phyloP scores from a whole-genome alignment of 1,284 basidiomycete species.

The Cryptococcus maquisensis region DNA sequence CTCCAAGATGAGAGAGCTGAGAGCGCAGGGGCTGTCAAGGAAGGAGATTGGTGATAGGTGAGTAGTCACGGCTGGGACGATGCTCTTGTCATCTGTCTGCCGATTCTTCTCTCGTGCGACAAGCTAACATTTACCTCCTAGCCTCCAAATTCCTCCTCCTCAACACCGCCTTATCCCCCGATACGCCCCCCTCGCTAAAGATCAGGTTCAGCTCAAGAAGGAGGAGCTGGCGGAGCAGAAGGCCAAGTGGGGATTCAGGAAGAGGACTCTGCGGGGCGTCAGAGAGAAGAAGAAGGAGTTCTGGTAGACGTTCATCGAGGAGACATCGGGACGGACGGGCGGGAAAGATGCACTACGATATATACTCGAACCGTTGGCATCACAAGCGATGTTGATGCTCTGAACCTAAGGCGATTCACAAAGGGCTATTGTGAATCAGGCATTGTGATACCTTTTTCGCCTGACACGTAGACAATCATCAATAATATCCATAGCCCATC shows the following conservation, averaged over 20 bases:
- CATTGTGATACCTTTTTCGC: too few species aligned
- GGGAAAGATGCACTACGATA: not conserved
- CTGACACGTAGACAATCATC: too few species aligned
- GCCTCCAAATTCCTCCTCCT: constrained; percentile 23
- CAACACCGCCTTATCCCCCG: constrained; percentile 33
- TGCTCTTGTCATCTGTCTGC: not conserved
- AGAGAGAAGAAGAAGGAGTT: constrained; percentile 40
- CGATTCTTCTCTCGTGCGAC: not conserved
- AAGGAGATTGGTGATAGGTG: constrained; percentile 35
- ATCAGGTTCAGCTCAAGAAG: constrained; percentile 2
- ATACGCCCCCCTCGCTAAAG: constrained; percentile 28
- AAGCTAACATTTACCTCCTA: not conserved
- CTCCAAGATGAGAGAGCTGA: constrained; percentile 27
- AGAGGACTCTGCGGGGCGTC: constrained; percentile 30
- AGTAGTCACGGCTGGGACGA: constrained; percentile 11
- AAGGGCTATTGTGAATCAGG: not conserved
- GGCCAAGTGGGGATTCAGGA: constrained; percentile 36
- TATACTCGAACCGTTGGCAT: too few species aligned
- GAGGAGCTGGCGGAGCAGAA: constrained; percentile 21
- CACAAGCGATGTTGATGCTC: not conserved
- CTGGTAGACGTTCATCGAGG: constrained; percentile 32
- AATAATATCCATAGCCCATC: too few species aligned
- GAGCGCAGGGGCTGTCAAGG: constrained; percentile 27
- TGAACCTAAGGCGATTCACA: not conserved
- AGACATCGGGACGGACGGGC: not conserved